A percentile compares a stretch with the other conserved stretches of the same genome.
Conservation (phyloP, 2,329 filamentous ascomycete genomes). For the Teratosphaeria destructans region DNA sequence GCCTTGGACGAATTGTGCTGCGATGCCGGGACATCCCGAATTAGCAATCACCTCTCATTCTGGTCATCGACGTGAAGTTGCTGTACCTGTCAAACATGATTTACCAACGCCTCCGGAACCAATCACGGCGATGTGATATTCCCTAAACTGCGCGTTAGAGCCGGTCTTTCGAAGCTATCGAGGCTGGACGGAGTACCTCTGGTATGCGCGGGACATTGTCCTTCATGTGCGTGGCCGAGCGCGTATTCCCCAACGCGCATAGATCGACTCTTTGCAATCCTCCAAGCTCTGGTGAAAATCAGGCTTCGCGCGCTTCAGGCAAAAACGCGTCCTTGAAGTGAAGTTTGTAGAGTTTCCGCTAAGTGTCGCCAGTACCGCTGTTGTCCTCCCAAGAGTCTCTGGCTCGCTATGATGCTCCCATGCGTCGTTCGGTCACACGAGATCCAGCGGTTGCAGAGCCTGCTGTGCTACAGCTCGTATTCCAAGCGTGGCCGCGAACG, state of each 20-base stretch:
- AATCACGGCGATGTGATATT: constrained; percentile 74
- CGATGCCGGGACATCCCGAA: constrained; percentile 8
- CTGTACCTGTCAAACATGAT: constrained; percentile 75
- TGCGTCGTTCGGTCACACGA: neutral
- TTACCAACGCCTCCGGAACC: constrained; percentile 84
- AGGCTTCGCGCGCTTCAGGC: neutral
- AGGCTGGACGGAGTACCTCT: constrained; percentile 11
- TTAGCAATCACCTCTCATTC: neutral
- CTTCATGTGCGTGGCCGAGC: neutral
- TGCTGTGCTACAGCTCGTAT: neutral
- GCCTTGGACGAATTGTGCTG: constrained; percentile 87
- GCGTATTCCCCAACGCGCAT: neutral
- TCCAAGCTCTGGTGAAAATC: neutral
- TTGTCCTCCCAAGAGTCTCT: neutral
- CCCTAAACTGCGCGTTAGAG: constrained; percentile 32
- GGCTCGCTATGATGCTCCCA: neutral
- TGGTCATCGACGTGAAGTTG: neutral
- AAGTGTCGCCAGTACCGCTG: neutral
- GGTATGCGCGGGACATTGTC: constrained; percentile 6
- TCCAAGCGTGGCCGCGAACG: neutral
- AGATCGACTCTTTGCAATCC: neutral
- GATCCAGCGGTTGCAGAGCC: neutral
- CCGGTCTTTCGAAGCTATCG: neutral
- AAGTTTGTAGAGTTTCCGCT: neutral
- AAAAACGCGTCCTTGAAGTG: neutral